Conservation (phyloP, 108 stramenopile species). For the Mediolabrus comicus region DNA sequence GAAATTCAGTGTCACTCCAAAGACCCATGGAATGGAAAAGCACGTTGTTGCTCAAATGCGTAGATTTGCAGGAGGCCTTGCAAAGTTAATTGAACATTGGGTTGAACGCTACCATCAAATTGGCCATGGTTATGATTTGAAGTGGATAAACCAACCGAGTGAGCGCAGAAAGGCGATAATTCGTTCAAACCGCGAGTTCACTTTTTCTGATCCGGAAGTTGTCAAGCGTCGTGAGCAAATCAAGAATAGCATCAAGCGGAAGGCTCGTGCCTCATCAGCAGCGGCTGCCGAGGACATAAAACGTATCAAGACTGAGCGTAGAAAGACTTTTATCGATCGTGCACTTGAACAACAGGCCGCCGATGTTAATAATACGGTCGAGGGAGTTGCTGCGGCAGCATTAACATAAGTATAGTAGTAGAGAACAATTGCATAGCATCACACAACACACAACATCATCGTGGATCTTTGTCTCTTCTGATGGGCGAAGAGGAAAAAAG, state of each 20-base stretch:
- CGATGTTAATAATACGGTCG: too few relatives aligned
- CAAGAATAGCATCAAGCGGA: background rate
- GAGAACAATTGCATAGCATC: too few relatives aligned
- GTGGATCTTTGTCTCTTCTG: too few relatives aligned
- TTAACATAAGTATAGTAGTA: too few relatives aligned
- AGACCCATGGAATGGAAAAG: slow-evolving; percentile 7
- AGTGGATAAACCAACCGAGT: background rate
- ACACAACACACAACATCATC: too few relatives aligned
- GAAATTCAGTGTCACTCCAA: background rate
- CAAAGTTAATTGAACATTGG: slow-evolving; percentile 1
- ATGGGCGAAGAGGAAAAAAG: too few relatives aligned
- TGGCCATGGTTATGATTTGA: background rate
- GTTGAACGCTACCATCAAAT: background rate
- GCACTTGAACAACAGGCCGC: too few relatives aligned
- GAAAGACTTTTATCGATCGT: too few relatives aligned
- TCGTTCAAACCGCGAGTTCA: background rate
- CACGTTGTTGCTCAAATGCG: slow-evolving; percentile 3
- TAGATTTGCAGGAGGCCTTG: background rate
- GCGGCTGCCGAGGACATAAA: too few relatives aligned
- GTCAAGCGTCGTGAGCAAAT: background rate
- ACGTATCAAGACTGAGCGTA: too few relatives aligned
- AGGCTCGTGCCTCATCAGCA: too few relatives aligned
- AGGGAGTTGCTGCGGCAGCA: too few relatives aligned
- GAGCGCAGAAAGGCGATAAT: background rate
- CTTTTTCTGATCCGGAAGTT: background rate